Base-by-base conservation (phyloP, 768 basidiomycete species). In the Pisolithus sp. region DNA sequence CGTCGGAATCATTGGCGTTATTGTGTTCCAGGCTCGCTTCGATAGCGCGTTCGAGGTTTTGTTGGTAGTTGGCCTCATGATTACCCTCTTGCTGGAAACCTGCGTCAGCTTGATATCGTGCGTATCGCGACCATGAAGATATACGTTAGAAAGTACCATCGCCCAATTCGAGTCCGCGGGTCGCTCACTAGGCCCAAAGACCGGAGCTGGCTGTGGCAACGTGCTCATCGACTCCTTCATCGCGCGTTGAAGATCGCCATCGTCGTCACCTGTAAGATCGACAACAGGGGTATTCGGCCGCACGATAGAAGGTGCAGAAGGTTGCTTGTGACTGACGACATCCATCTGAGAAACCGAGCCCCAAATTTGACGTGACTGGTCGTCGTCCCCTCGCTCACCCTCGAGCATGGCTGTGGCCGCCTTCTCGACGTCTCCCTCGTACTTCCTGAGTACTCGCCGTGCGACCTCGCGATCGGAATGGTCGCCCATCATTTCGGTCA, bases 21-120 rank as follows among this genome's bases (percentile, higher is more conserved):
- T 54, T 65, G 21, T 69, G 62, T 18, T 80, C 73, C 51, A 88
- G 68, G 62, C 85, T 87, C 5, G 81, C 85, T 65, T 84, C 78
- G 40, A 89, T 86, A 1, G 85, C 87, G 24, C 82, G 80, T 57
- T 78, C 81, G 66, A 89, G 68, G 34, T 73, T 74, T 45, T 82
- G 78, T 40, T 86, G 76, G n/a, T 85, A 83, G 21, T 74, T 74
- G 2, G 73, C 73, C 20, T 76, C 68, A 30, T 68, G 55, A 18
- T 49, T 64, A 50, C 55, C 62, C 51, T 65, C 68, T 74, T 73
- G 57, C 62, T 57, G 63, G 46, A 47, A 57, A 44, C 49, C 30
- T 30, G 51, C 46, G 55, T 48, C 45, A 49, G 34, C 18, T 37
- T 54, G 49, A 37, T 28, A 34, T 26, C 6, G 36, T 17, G 30